phyloP scores from a whole-genome alignment of 2,329 filamentous ascomycete genomes.

The Dactylonectria estremocensis region DNA sequence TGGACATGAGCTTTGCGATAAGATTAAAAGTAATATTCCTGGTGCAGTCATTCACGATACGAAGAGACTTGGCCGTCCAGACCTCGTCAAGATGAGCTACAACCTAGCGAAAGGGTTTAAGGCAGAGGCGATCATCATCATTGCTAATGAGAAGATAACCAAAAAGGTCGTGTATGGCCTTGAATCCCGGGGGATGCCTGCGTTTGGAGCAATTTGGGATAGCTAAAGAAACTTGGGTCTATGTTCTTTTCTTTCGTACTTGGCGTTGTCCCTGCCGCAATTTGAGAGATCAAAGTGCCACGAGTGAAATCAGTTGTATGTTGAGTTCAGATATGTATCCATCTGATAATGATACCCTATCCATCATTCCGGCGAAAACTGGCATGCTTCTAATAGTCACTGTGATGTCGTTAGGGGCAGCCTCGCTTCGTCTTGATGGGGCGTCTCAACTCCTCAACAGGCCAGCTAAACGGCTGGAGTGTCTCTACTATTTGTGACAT shows the following conservation, averaged over 20 bases:
- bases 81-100: conserved; percentile 65
- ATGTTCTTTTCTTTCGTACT: not conserved
- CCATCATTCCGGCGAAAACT: no score
- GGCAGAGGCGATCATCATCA: conserved; percentile 80
- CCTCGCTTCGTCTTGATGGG: no score
- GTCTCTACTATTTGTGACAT: no score
- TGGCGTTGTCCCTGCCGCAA: not conserved
- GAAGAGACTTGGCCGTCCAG: conserved; percentile 69
- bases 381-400: no score
- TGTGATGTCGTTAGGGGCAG: no score
- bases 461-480: no score
- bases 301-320: no score
- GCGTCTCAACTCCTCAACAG: no score
- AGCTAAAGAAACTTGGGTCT: conserved; percentile 46
- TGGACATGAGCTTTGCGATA: conserved; percentile 68
- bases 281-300: no score
- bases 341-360: no score
- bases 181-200: conserved; percentile 75
- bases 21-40: conserved; percentile 71
- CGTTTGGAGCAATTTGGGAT: conserved; percentile 83
- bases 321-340: no score
- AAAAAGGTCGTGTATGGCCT: conserved; percentile 78
- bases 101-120: conserved; percentile 70
- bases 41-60: conserved; percentile 80
- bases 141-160: conserved; percentile 79